phyloP scores from a whole-genome alignment of 768 basidiomycete species.

The Tubosaeta sp. region DNA sequence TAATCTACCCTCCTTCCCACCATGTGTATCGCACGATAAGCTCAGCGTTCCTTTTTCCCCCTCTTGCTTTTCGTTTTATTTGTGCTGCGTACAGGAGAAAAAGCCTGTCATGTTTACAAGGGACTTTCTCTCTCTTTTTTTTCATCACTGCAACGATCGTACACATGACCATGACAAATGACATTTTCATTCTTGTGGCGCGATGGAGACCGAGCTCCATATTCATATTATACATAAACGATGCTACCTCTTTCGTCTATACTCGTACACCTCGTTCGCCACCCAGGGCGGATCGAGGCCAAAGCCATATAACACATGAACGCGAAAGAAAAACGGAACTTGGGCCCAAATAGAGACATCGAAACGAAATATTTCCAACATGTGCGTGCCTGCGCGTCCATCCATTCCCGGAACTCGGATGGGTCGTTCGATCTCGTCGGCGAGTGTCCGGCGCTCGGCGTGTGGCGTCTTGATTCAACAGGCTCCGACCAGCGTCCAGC shows the following conservation, averaged over 20 bases:
- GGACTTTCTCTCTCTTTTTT: not conserved
- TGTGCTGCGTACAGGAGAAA: not conserved
- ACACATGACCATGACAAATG: not conserved
- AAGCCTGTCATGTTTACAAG: not conserved
- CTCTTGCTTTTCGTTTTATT: not conserved
- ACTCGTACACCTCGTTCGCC: not conserved
- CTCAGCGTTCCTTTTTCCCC: not conserved
- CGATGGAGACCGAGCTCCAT: not conserved
- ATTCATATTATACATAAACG: not conserved
- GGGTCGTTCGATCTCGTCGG: not conserved
- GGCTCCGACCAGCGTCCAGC: constrained; percentile 15
- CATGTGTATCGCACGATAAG: not conserved
- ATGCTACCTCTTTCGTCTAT: not conserved
- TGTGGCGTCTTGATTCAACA: not conserved
- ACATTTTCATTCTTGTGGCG: not conserved
- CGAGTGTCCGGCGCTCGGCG: not conserved
- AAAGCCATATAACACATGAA: not conserved
- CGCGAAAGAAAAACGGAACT: not conserved
- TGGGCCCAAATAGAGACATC: not conserved
- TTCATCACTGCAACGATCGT: too few species aligned
- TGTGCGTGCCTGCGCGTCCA: not conserved
- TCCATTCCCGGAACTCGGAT: not conserved
- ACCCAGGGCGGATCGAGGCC: not conserved
- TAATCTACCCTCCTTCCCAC: not conserved
- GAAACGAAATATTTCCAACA: too few species aligned